Conservation (phyloP, 495 filamentous ascomycete species). For the Penicillium egyptiacum region DNA sequence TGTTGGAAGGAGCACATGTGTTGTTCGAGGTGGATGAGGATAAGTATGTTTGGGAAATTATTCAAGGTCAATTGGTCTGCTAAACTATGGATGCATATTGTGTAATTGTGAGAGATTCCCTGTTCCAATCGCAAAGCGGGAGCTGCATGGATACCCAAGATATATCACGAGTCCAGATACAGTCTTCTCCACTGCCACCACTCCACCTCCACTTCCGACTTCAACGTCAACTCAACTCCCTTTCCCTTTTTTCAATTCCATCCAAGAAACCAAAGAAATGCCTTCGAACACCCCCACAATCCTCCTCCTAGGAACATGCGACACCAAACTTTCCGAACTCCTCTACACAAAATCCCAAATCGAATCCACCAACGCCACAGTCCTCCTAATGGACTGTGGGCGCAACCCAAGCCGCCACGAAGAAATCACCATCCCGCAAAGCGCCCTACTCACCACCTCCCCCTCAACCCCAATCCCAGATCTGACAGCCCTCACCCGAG, state of each 20-base stretch:
- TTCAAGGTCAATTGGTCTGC: no score
- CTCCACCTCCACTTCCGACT: background rate
- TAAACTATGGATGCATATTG: no score
- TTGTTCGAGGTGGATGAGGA: no score
- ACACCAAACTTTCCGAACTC: conserved; percentile 64
- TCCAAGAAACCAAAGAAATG: conserved; percentile 4
- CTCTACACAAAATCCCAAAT: conserved; percentile 56
- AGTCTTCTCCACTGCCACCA: no score
- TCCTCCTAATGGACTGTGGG: conserved; percentile 60
- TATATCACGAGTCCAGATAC: no score
- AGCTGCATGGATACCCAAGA: no score
- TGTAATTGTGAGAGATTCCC: no score
- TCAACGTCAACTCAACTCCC: no score
- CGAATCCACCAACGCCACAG: conserved; percentile 29
- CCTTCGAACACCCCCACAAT: conserved; percentile 40
- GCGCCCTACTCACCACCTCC: background rate
- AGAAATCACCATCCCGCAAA: conserved; percentile 36
- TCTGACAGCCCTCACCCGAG: conserved; percentile 26
- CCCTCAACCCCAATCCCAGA: background rate
- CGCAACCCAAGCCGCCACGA: conserved; percentile 40
- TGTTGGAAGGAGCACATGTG: no score
- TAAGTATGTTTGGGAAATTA: no score
- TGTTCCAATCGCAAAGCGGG: no score
- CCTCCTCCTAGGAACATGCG: conserved; percentile 63
- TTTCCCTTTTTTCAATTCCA: background rate